phyloP scores from a whole-genome alignment of 2,329 filamentous ascomycete genomes.

The Leptosphaerulina australis region DNA sequence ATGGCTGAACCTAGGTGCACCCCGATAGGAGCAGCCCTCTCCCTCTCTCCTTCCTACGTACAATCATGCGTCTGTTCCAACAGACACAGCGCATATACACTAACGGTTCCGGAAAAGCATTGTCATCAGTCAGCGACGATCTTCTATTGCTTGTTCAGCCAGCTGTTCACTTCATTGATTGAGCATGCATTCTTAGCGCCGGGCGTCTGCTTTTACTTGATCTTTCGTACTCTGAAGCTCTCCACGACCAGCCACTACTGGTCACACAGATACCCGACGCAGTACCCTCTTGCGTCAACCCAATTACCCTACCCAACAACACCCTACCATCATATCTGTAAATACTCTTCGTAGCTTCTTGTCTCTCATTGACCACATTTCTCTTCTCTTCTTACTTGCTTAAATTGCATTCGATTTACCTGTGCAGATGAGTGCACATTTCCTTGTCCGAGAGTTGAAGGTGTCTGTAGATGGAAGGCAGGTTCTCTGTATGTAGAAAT shows the following conservation, averaged over 20 bases:
- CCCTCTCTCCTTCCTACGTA: too few species aligned
- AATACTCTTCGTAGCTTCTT: conserved; percentile 17
- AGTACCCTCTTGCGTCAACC: conserved; percentile 17
- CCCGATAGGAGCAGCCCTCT: conserved; percentile 22
- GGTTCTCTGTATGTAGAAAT: conserved; percentile 13
- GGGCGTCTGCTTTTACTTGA: conserved; percentile 30
- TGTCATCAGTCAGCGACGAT: conserved; percentile 27
- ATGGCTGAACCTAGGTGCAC: conserved; percentile 73
- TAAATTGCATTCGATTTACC: conserved; percentile 13
- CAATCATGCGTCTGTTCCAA: conserved; percentile 5
- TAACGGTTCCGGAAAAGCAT: conserved; percentile 27
- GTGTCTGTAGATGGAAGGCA: conserved; percentile 9
- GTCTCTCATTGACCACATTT: conserved; percentile 15
- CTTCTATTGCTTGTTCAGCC: conserved; percentile 26
- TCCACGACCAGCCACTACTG: conserved; percentile 30
- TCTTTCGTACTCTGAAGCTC: conserved; percentile 26
- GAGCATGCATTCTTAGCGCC: conserved; percentile 40
- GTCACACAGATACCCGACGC: conserved; percentile 49
- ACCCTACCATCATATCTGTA: conserved; percentile 16
- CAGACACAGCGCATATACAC: conserved; percentile 19
- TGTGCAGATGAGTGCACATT: conserved; percentile 20
- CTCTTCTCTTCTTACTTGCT: conserved; percentile 18
- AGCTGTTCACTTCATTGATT: conserved; percentile 26
- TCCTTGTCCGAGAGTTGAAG: conserved; percentile 17
- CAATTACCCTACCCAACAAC: conserved; percentile 5